phyloP scores from a whole-genome alignment of 164 flowering plant species.

The Sextonia rubra region DNA sequence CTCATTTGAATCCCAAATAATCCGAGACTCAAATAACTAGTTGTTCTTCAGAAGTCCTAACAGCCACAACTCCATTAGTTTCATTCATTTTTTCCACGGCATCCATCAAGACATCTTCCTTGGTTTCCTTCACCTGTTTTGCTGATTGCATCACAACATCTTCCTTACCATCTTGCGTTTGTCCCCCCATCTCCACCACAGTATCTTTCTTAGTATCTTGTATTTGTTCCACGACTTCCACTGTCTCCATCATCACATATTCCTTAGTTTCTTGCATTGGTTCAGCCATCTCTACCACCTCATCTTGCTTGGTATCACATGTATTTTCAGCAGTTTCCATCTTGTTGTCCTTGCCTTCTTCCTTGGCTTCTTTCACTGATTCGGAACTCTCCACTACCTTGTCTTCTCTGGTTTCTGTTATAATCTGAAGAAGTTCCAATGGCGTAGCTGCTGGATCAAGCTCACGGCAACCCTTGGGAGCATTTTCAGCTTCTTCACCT shows the following conservation, averaged over 20 bases:
- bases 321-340: neutral
- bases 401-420: slow-evolving; percentile 20
- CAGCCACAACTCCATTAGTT: neutral
- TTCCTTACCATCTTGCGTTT: neutral
- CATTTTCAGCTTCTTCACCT: slow-evolving; percentile 33
- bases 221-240: neutral
- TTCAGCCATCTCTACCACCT: slow-evolving; percentile 7
- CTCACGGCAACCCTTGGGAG: slow-evolving; percentile 89
- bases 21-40: neutral
- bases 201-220: neutral
- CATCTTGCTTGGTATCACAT: slow-evolving; percentile 3
- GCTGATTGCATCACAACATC: neutral
- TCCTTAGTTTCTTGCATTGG: neutral
- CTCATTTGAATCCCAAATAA: neutral
- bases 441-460: slow-evolving; percentile 99
- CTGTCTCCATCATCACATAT: neutral
- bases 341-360: slow-evolving; percentile 11
- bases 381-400: slow-evolving; percentile 7
- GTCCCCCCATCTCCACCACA: neutral
- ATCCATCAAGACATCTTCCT: neutral
- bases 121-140: neutral
- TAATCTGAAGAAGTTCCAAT: slow-evolving; percentile 57
- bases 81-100: neutral
- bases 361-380: neutral
- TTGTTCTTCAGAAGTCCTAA: neutral